phyloP scores from a whole-genome alignment of 2,329 filamentous ascomycete species.

The Colletotrichum spinosum region DNA sequence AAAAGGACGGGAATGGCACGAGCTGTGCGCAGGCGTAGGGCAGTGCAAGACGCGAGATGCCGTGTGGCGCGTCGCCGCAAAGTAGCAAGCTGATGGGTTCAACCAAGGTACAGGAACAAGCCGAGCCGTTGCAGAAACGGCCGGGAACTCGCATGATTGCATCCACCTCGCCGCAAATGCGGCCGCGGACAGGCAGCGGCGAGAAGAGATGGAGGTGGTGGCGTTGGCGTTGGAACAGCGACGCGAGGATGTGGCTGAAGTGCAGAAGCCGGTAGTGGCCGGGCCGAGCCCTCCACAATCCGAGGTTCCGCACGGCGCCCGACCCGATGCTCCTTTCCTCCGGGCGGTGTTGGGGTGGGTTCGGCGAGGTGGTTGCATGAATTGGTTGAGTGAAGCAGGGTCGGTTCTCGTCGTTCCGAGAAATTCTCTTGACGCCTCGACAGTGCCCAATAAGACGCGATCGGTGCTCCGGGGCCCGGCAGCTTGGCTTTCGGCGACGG shows the following conservation, averaged over 20 bases:
- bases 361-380: neutral
- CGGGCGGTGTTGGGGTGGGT: neutral
- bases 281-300: constrained; percentile 8
- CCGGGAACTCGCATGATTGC: too few species aligned
- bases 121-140: too few species aligned
- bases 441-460: constrained; percentile 28
- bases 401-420: constrained; percentile 38
- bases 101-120: too few species aligned
- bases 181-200: neutral
- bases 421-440: constrained; percentile 31
- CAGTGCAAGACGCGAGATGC: too few species aligned
- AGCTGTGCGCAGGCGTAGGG: neutral
- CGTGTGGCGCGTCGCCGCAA: too few species aligned
- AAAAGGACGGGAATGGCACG: constrained; percentile 9
- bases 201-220: neutral
- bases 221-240: too few species aligned
- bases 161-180: neutral
- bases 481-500: constrained; percentile 28
- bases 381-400: constrained; percentile 4
- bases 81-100: too few species aligned
- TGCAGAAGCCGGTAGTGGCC: constrained; percentile 10
- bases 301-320: constrained; percentile 6
- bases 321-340: constrained; percentile 23
- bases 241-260: neutral
- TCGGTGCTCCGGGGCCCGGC: constrained; percentile 26